Evolutionary conservation across 176 grass and related monocot genomes (phyloP).

Genomic region (Triticum monococcum): DNA sequence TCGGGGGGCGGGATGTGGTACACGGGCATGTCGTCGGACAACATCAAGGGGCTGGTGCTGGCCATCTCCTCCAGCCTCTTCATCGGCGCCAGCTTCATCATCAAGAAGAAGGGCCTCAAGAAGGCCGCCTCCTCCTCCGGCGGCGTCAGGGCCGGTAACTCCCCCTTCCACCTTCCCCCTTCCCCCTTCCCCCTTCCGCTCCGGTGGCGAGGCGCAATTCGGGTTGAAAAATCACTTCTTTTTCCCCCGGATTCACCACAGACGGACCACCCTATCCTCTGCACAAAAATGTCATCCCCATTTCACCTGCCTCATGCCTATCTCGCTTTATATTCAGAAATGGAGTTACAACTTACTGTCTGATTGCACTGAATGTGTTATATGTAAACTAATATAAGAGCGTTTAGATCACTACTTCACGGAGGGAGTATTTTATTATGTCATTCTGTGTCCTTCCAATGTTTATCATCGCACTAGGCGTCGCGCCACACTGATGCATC

Average conservation of each 20-base stretch:
- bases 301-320: background rate
- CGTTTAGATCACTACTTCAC: no score
- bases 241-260: background rate
- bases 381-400: no score
- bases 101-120: constrained; percentile 98
- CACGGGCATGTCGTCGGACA: constrained; percentile 72
- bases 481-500: background rate
- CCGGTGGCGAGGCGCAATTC: background rate
- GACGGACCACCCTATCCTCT: no score
- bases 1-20: constrained; percentile 47
- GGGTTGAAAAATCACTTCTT: background rate
- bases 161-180: no score
- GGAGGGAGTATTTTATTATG: no score
- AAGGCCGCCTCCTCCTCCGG: constrained; percentile 63
- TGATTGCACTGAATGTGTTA: background rate
- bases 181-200: background rate
- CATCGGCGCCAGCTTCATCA: constrained; percentile 95
- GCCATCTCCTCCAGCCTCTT: constrained; percentile 87
- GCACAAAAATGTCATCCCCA: background rate
- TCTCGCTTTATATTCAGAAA: background rate
- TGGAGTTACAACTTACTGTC: background rate
- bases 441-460: background rate
- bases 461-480: background rate
- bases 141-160: constrained; percentile 60
- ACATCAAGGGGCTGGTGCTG: constrained; percentile 71